These are phyloP conservation scores for Pythium dissotocum DNA, from an alignment of 352 stramenopile species.

Conservation along the genomic window DNA sequence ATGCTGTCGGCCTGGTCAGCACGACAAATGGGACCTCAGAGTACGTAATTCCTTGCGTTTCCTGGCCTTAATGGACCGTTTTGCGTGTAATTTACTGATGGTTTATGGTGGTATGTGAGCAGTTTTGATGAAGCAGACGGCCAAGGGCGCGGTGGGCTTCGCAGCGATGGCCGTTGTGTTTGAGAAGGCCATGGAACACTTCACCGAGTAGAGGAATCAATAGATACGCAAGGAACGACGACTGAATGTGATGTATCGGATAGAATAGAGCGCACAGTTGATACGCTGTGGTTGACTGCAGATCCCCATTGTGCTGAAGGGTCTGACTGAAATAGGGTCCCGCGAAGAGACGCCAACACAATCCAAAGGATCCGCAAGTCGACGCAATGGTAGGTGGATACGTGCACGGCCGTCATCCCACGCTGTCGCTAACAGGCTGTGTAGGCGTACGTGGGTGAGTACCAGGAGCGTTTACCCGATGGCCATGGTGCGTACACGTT, in stretches of 20 bases:
- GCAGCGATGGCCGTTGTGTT: conserved; percentile 84
- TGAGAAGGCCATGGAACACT: conserved; percentile 77
- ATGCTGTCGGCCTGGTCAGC: conserved; percentile 71
- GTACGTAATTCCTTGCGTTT: conserved; percentile 33
- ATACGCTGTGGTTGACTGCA: background rate
- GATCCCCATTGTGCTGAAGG: background rate
- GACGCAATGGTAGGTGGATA: background rate
- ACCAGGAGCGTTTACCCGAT: conserved; percentile 44
- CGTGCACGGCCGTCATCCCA: background rate
- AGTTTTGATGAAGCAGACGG: conserved; percentile 73
- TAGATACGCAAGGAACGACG: background rate
- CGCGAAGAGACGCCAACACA: conserved; percentile 5
- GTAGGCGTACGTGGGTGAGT: conserved; percentile 45
- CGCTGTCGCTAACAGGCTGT: background rate
- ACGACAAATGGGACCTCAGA: conserved; percentile 53
- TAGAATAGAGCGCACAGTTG: conserved; percentile 4
- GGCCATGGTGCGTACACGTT: conserved; percentile 51
- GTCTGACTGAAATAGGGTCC: conserved; percentile 8
- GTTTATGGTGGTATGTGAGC: conserved; percentile 2
- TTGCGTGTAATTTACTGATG: background rate
- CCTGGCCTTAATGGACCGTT: background rate
- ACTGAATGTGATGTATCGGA: conserved; percentile 1
- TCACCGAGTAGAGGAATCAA: conserved; percentile 25
- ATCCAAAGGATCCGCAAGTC: background rate
- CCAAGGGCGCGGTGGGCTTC: conserved; percentile 78